Evolutionary conservation across 192 early-diverging fungal species (phyloP), one percentile per base, ranked within the genome.

Genomic region (Entophlyctis helioformis): DNA sequence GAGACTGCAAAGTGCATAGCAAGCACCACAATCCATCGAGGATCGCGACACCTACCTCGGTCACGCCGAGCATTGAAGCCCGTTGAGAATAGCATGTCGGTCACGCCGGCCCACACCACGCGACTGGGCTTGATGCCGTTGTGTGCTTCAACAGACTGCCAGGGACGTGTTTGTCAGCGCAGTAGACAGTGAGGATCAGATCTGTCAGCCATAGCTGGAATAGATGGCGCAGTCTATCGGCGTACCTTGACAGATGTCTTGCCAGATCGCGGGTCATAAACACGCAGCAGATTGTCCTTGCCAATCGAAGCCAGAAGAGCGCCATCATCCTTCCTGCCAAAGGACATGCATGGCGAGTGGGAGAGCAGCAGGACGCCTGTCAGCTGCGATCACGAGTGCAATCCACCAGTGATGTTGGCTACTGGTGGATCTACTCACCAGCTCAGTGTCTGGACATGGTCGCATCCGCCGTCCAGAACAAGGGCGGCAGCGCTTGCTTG

Each of bases 21-120:
- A 50, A 50, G 2, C 3, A 7, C 2, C 35, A 20, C 41, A 46
- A 25, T 46, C 46, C 12, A 28, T n/a, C 37, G 36, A 19, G 2
- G 22, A 36, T 22, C 32, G 12, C 10, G 12, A 36, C 2, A 42
- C 37, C 38, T 42, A 51, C 49, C 49, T 53, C 51, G 13, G 23
- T 53, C 51, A 20, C 51, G 18, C 28, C 51, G 41, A 25, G 44
- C 42, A 43, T 76, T 75, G 51, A 82, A 80, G 3, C 90, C 90
- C 3, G 83, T 76, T 0, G 86, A 76, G 24, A 86, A 49, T 19
- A 89, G 34, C 19, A 65, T 46, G 26, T 80, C 66, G 40, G 62
- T 72, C 32, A 80, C 73, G 21, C 79, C 81, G 0, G 87, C 44
- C 83, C 82, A 87, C 7, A 82, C 44, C n/a, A 75, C 70, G 31